Evolutionary conservation across 2,329 filamentous ascomycete genomes (phyloP), one percentile per base, ranked within the genome.

Genomic region (Cordyceps farinosa): DNA sequence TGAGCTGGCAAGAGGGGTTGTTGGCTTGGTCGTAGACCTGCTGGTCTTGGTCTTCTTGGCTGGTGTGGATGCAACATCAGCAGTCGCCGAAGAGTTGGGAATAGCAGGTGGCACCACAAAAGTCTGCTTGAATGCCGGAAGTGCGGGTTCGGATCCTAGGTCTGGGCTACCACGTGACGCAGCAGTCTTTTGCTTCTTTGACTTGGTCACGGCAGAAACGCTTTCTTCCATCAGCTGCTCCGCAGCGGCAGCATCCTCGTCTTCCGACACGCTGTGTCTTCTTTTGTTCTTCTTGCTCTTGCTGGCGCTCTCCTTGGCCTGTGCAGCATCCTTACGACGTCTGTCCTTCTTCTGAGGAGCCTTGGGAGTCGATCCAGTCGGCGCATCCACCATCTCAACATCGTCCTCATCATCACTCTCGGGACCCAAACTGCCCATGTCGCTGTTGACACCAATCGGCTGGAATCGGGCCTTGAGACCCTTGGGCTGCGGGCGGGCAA

Each of bases 401-500:
- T 76, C 77, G 17, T 81, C 79, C 13, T 72, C 74, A 27, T 79
- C 80, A 1, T 78, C 79, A n/a, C 44, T 61, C 11, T 11, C 32
- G 11, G 69, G 64, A 5, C 80, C 80, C 66, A 81, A 81, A 15
- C 66, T 72, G 51, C 69, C 71, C 67, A 72, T 69, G 36, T 72
- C 64, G 29, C 68, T 70, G 64, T 69, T 70, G 50, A 84, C 79
- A 34, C 90, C 90, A 51, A 89, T 83, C 1, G 90, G 89, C 61
- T 82, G 82, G 74, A 84, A 92, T 40, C 89, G 84, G 74, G 87
- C 83, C 69, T 82, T 86, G 61, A 93, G 76, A 7, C 86, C 88
- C 69, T 83, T 80, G 1, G 90, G 89, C 72, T 92, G 90, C 52
- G 84, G 79, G 64, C 87, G 84, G 55, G 85, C 78, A 1, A 80